These are phyloP conservation scores for Lipomyces kockii DNA, from an alignment of 805 yeast genomes.

Conservation along the genomic window DNA sequence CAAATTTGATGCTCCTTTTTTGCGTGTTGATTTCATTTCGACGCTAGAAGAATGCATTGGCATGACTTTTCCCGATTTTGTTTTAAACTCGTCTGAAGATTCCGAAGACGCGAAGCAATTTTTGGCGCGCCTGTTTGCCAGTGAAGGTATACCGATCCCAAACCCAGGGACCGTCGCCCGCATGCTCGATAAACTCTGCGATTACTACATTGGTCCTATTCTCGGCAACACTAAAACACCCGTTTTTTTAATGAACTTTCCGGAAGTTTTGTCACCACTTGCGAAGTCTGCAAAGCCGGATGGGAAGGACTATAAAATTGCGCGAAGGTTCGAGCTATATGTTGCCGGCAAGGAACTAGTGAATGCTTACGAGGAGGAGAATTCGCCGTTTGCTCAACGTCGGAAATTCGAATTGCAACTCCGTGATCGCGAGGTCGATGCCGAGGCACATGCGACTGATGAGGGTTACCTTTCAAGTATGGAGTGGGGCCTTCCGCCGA, in stretches of 20 bases:
- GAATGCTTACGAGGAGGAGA: slow-evolving; percentile 96
- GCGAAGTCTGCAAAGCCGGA: slow-evolving; percentile 62
- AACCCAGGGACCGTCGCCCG: slow-evolving; percentile 53
- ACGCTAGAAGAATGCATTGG: slow-evolving; percentile 64
- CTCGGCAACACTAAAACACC: slow-evolving; percentile 56
- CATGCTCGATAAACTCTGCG: slow-evolving; percentile 67
- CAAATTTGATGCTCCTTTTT: slow-evolving; percentile 42
- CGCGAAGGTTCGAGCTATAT: slow-evolving; percentile 83
- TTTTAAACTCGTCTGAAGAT: slow-evolving; percentile 24
- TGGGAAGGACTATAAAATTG: slow-evolving; percentile 49
- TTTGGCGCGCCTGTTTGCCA: slow-evolving; percentile 50
- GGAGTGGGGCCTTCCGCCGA: slow-evolving; percentile 96
- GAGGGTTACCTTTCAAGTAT: slow-evolving; percentile 68
- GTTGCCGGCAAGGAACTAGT: slow-evolving; percentile 79
- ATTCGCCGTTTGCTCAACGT: slow-evolving; percentile 75
- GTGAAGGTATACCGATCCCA: slow-evolving; percentile 47
- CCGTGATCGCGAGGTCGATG: slow-evolving; percentile 55
- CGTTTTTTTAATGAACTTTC: slow-evolving; percentile 79
- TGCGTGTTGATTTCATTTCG: slow-evolving; percentile 66
- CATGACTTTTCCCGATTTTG: slow-evolving; percentile 50
- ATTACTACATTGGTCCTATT: slow-evolving; percentile 65
- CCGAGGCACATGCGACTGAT: slow-evolving; percentile 74
- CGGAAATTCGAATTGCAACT: slow-evolving; percentile 67
- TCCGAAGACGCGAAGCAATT: slow-evolving; percentile 47
- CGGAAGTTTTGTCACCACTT: slow-evolving; percentile 82